These are phyloP conservation scores for Saccharomycopsis selenospora DNA, from an alignment of 805 yeast genomes.

Conservation along the genomic window DNA sequence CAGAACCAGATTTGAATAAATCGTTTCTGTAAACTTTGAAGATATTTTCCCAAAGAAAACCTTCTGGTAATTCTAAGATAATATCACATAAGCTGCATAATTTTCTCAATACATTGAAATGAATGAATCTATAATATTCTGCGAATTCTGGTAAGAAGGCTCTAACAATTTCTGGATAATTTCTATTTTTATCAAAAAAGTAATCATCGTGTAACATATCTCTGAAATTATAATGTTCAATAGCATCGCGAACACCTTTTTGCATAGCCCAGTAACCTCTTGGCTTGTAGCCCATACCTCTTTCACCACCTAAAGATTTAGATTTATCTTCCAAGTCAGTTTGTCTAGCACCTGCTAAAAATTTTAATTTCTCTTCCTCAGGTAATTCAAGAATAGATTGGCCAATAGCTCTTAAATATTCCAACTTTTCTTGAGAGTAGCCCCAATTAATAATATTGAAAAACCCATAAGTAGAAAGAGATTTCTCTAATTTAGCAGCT, in stretches of 20 bases:
- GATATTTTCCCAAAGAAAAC: constrained; percentile 33
- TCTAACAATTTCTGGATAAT: constrained; percentile 36
- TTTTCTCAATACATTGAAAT: constrained; percentile 32
- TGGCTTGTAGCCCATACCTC: constrained; percentile 38
- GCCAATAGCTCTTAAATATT: constrained; percentile 24
- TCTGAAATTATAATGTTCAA: constrained; percentile 34
- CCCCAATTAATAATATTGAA: constrained; percentile 27
- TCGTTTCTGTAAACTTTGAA: constrained; percentile 32
- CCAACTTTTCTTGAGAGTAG: constrained; percentile 23
- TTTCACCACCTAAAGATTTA: constrained; percentile 32
- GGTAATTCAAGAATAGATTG: constrained; percentile 28
- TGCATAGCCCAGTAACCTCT: constrained; percentile 37
- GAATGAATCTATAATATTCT: constrained; percentile 34
- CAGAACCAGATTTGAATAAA: constrained; percentile 32
- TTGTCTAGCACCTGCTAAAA: constrained; percentile 29
- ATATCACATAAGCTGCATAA: constrained; percentile 37
- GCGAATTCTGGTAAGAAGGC: constrained; percentile 35
- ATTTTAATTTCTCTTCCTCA: constrained; percentile 25
- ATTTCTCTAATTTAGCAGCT: constrained; percentile 34
- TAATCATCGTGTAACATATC: constrained; percentile 23
- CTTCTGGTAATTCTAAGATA: constrained; percentile 40
- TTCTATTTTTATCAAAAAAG: constrained; percentile 20
- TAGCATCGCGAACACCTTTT: constrained; percentile 32
- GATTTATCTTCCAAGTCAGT: constrained; percentile 27
- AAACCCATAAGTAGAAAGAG: constrained; percentile 38